Evolutionary conservation across 176 grass and related monocot species (phyloP).

Genomic region (Avena atlantica): DNA sequence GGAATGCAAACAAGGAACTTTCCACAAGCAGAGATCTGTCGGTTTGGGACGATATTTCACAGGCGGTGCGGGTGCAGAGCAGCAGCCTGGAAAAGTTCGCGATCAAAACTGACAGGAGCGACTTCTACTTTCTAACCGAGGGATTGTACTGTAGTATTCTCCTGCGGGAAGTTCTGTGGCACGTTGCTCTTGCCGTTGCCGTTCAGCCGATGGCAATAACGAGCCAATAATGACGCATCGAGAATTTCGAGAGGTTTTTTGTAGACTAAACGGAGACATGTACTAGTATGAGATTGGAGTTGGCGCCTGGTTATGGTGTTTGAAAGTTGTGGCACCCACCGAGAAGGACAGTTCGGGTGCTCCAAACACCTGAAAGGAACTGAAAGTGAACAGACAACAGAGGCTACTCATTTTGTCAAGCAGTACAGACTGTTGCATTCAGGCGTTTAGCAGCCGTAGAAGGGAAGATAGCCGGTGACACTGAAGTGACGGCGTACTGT

Average conservation of each 20-base stretch:
- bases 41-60: too few species aligned
- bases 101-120: too few species aligned
- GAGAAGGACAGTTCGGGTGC: conserved; percentile 30
- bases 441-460: conserved; percentile 1
- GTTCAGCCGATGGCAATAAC: background rate
- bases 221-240: background rate
- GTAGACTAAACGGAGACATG: too few species aligned
- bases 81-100: too few species aligned
- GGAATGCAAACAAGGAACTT: too few species aligned
- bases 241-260: background rate
- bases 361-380: conserved; percentile 12
- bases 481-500: background rate
- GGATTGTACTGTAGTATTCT: too few species aligned
- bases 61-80: too few species aligned
- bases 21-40: too few species aligned
- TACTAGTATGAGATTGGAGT: background rate
- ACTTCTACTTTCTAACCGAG: too few species aligned
- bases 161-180: background rate
- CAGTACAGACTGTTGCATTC: background rate
- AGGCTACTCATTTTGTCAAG: background rate
- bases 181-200: background rate
- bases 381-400: too few species aligned
- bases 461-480: background rate
- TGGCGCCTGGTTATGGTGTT: background rate
- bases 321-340: background rate